These are phyloP conservation scores for Taphrina pruni DNA, from an alignment of 1,139 yeast genomes.

Conservation along the genomic window DNA sequence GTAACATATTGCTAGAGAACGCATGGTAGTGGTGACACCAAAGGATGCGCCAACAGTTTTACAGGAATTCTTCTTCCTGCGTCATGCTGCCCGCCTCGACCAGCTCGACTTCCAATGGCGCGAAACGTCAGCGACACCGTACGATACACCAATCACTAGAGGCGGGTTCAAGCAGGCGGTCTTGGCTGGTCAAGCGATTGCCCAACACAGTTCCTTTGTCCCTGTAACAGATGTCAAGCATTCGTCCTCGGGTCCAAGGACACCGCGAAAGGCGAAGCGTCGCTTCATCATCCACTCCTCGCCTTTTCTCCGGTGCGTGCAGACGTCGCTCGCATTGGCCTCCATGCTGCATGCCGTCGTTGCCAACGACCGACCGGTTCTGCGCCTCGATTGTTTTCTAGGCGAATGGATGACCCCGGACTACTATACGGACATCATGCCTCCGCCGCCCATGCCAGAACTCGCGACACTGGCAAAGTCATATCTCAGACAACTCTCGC, in stretches of 20 bases:
- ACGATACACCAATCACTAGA: slow-evolving; percentile 52
- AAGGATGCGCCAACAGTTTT: slow-evolving; percentile 1
- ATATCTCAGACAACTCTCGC: slow-evolving; percentile 47
- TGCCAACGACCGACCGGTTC: slow-evolving; percentile 13
- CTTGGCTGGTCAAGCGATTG: slow-evolving; percentile 45
- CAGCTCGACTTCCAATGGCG: slow-evolving; percentile 50
- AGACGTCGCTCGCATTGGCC: slow-evolving; percentile 52
- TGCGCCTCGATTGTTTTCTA: slow-evolving; percentile 52
- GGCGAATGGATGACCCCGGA: slow-evolving; percentile 56
- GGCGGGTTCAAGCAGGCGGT: slow-evolving; percentile 50
- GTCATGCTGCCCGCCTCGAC: slow-evolving; percentile 53
- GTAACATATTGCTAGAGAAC: not conserved
- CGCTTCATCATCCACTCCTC: slow-evolving; percentile 51
- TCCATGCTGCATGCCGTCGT: slow-evolving; percentile 13
- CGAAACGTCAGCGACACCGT: slow-evolving; percentile 51
- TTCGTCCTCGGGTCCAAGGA: not conserved
- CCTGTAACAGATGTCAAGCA: not conserved
- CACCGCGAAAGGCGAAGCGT: slow-evolving; percentile 8
- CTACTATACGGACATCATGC: slow-evolving; percentile 50
- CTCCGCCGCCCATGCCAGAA: slow-evolving; percentile 52
- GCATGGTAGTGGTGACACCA: not conserved
- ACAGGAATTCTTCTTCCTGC: slow-evolving; percentile 49
- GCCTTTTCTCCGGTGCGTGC: slow-evolving; percentile 54
- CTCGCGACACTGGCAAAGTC: slow-evolving; percentile 48
- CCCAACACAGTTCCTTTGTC: slow-evolving; percentile 11